A percentile compares a stretch with the other conserved stretches of the same genome.
These are phyloP conservation scores for Sarocladium oryzae DNA, from an alignment of 2,329 filamentous ascomycete genomes.

Conservation along the genomic window DNA sequence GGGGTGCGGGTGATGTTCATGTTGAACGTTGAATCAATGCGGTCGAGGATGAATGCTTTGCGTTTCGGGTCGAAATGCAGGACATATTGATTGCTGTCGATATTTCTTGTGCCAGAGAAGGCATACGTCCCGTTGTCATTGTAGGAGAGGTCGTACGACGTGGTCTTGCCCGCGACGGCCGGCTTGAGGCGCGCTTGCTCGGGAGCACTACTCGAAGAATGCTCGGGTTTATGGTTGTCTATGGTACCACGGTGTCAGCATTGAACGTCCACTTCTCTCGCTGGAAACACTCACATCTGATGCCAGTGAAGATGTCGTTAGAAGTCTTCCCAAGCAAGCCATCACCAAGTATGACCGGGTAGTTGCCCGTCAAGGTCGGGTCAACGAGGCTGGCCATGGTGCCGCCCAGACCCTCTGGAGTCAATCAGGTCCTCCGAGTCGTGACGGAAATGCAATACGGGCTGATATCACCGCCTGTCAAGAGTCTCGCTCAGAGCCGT, in stretches of 20 bases:
- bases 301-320: slow-evolving; percentile 53
- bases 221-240: slow-evolving; percentile 58
- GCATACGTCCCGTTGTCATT: slow-evolving; percentile 51
- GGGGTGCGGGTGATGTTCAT: slow-evolving; percentile 77
- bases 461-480: no score
- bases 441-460: no score
- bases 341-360: slow-evolving; percentile 58
- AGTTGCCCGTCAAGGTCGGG: slow-evolving; percentile 54
- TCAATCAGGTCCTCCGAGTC: not conserved
- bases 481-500: no score
- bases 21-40: slow-evolving; percentile 72
- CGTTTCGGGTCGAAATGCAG: slow-evolving; percentile 70
- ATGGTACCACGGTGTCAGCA: slow-evolving; percentile 6
- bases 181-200: slow-evolving; percentile 45
- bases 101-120: slow-evolving; percentile 53
- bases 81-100: slow-evolving; percentile 52
- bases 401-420: not conserved
- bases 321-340: slow-evolving; percentile 49
- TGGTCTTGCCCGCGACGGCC: slow-evolving; percentile 39
- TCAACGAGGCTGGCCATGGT: slow-evolving; percentile 42
- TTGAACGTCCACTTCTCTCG: not conserved
- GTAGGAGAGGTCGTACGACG: slow-evolving; percentile 50
- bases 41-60: slow-evolving; percentile 76
- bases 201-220: slow-evolving; percentile 43
- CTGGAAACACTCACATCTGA: slow-evolving; percentile 44